phyloP scores from a whole-genome alignment of 1,139 yeast species.

The Meyerozyma athensensis region DNA sequence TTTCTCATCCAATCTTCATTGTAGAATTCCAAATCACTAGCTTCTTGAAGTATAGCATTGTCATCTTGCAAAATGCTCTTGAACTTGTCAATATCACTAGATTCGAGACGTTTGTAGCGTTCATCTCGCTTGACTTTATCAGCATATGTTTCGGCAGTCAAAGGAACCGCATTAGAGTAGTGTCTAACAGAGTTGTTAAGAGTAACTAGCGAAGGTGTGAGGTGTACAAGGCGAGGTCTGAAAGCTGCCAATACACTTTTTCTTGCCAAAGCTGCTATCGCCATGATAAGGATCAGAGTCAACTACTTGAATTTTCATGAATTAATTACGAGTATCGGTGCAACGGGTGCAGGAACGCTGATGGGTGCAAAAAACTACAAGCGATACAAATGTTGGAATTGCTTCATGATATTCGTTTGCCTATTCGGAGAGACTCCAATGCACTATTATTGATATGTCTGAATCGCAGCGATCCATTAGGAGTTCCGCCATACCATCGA shows the following conservation, averaged over 20 bases:
- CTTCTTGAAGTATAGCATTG: constrained; percentile 45
- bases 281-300: background rate
- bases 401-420: background rate
- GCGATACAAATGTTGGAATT: too few relatives aligned
- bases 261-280: constrained; percentile 1
- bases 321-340: background rate
- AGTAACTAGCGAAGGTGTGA: background rate
- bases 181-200: background rate
- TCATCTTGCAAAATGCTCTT: constrained; percentile 49
- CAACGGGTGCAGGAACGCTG: background rate
- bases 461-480: constrained; percentile 61
- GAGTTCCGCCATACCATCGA: constrained; percentile 71
- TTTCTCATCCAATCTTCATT: constrained; percentile 98
- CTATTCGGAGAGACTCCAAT: constrained; percentile 32
- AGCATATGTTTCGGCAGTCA: constrained; percentile 64
- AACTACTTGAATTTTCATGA: background rate
- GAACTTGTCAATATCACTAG: constrained; percentile 60
- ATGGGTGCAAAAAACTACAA: background rate
- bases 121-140: constrained; percentile 45
- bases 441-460: constrained; percentile 56
- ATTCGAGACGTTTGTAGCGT: constrained; percentile 43
- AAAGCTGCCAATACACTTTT: background rate
- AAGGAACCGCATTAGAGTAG: constrained; percentile 38
- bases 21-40: constrained; percentile 63
- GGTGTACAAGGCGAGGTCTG: background rate